Conservation (phyloP, 2,329 filamentous ascomycete species). For the Aciculosporium take region DNA sequence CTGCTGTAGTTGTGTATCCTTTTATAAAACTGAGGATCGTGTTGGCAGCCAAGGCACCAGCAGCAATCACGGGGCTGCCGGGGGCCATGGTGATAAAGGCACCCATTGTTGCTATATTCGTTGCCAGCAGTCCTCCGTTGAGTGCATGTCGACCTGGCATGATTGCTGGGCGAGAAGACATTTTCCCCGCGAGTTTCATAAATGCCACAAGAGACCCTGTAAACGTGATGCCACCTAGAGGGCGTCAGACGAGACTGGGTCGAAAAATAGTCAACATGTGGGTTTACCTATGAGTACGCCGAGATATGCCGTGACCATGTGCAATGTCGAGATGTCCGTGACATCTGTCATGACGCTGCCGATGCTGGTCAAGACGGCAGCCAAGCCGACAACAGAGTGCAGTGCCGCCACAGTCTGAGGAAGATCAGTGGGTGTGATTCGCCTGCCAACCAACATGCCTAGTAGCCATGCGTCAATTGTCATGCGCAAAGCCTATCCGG, state of each 20-base stretch:
- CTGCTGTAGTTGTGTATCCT: constrained; percentile 75
- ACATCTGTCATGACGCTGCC: constrained; percentile 70
- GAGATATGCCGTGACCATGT: constrained; percentile 74
- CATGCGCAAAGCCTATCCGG: too few relatives aligned
- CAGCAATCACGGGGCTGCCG: constrained; percentile 63
- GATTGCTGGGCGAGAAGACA: constrained; percentile 62
- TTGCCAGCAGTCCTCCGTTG: constrained; percentile 59
- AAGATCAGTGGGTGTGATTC: constrained; percentile 76
- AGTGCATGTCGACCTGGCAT: constrained; percentile 62
- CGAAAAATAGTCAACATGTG: background rate
- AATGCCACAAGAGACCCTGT: constrained; percentile 85
- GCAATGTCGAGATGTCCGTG: constrained; percentile 56
- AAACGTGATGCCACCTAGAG: constrained; percentile 62
- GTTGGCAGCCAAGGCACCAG: constrained; percentile 62
- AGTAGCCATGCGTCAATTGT: constrained; percentile 11
- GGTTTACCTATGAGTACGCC: constrained; percentile 62
- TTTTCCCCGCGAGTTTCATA: constrained; percentile 68
- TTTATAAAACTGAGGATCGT: constrained; percentile 69
- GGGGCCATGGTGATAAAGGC: constrained; percentile 72
- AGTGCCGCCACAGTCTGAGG: constrained; percentile 82
- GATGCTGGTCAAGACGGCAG: constrained; percentile 76
- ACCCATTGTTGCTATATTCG: constrained; percentile 71
- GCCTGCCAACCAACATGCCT: constrained; percentile 64
- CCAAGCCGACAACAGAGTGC: constrained; percentile 80
- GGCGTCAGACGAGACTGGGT: background rate